Percentiles rank a stretch among this genome's conserved stretches.
Conservation (phyloP, 441 rosid species). For the Erodium texanum region DNA sequence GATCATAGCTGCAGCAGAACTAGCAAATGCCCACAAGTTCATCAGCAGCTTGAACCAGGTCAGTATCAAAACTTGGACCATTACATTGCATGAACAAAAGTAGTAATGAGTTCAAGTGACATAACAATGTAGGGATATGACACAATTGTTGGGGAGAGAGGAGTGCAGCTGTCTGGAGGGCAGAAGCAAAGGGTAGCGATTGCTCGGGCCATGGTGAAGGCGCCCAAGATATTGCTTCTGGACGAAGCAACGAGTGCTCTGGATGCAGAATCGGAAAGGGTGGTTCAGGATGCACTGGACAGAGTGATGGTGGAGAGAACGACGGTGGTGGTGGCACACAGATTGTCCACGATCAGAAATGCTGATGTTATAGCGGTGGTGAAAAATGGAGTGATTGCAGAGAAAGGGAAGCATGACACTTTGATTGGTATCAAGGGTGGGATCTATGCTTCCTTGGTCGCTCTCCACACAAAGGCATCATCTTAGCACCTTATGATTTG, state of each 20-base stretch:
- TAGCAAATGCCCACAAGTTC: conserved; percentile 74
- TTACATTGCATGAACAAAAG: not conserved
- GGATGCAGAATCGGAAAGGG: conserved; percentile 55
- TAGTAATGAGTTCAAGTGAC: no score
- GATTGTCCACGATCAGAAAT: conserved; percentile 45
- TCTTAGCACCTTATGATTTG: not conserved
- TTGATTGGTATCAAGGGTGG: conserved; percentile 34
- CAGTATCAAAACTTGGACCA: not conserved
- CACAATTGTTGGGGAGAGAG: conserved; percentile 54
- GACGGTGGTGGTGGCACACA: conserved; percentile 60
- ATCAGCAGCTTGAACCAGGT: conserved; percentile 62
- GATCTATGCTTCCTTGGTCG: conserved; percentile 51
- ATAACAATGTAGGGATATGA: conserved; percentile 44
- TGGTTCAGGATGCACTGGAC: conserved; percentile 60
- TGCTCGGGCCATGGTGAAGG: conserved; percentile 58
- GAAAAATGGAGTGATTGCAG: conserved; percentile 48
- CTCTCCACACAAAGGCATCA: conserved; percentile 26
- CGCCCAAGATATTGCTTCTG: conserved; percentile 42
- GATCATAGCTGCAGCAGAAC: conserved; percentile 49
- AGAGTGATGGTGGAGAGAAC: conserved; percentile 48
- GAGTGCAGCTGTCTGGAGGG: conserved; percentile 61
- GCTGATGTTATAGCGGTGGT: conserved; percentile 58
- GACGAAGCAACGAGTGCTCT: conserved; percentile 67
- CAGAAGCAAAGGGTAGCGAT: conserved; percentile 74
- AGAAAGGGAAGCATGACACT: conserved; percentile 54